Conservation (phyloP, 2,329 filamentous ascomycete species). For the Arthroderma sp. region DNA sequence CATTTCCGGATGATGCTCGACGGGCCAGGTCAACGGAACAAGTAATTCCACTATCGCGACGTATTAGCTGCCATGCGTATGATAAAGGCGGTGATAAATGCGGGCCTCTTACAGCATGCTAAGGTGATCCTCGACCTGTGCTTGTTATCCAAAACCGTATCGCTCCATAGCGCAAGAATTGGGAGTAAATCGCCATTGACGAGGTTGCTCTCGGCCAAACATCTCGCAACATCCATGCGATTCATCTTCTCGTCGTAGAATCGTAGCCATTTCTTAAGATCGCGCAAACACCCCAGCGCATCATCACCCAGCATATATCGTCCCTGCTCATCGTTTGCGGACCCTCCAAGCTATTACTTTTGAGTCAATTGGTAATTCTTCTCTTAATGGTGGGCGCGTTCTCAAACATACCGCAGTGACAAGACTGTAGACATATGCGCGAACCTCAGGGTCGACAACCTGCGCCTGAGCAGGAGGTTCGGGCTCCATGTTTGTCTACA, state of each 20-base stretch:
- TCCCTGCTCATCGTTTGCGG: constrained; percentile 64
- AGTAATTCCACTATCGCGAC: constrained; percentile 57
- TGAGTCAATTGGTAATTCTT: background rate
- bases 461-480: constrained; percentile 29
- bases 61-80: constrained; percentile 1
- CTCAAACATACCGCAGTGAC: constrained; percentile 60
- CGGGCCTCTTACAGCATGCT: constrained; percentile 47
- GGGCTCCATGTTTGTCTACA: constrained; percentile 25
- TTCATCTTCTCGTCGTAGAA: constrained; percentile 89
- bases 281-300: constrained; percentile 77
- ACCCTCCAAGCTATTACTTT: constrained; percentile 62
- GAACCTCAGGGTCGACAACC: constrained; percentile 78
- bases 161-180: constrained; percentile 72
- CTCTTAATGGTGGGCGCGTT: too few species aligned
- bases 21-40: constrained; percentile 86
- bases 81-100: background rate
- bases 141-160: constrained; percentile 57
- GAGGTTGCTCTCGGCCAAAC: constrained; percentile 82
- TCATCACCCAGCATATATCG: constrained; percentile 86
- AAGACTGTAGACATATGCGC: constrained; percentile 84
- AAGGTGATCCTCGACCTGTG: constrained; percentile 68
- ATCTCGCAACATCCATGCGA: constrained; percentile 86
- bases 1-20: constrained; percentile 69
- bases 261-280: constrained; percentile 89
- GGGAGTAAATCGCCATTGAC: constrained; percentile 79